A percentile compares a stretch with the other conserved stretches of the same genome.
Conservation (phyloP, 371 early-diverging fungal species). For the Fennellomyces sp. region DNA sequence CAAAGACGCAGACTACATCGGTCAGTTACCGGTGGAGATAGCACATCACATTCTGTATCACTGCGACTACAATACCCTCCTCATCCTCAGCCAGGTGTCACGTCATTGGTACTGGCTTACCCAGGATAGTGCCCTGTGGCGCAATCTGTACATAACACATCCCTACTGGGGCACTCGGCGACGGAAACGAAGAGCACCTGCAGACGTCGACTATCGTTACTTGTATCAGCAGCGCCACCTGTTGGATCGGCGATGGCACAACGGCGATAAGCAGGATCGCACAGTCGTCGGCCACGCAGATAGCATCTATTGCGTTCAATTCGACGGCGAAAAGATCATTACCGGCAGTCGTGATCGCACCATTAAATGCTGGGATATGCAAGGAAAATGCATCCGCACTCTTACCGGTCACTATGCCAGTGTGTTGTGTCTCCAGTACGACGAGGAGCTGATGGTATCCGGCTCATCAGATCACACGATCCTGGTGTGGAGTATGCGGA, state of each 20-base stretch:
- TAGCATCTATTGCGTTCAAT: slow-evolving; percentile 94
- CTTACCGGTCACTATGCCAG: slow-evolving; percentile 87
- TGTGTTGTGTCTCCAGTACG: slow-evolving; percentile 90
- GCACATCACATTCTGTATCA: slow-evolving; percentile 15
- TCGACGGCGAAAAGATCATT: slow-evolving; percentile 79
- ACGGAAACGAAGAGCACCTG: not conserved
- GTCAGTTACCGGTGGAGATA: slow-evolving; percentile 15
- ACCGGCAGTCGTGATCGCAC: slow-evolving; percentile 94
- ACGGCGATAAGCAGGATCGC: slow-evolving; percentile 35
- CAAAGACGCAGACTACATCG: slow-evolving; percentile 6
- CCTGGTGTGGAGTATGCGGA: slow-evolving; percentile 84
- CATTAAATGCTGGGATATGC: slow-evolving; percentile 70
- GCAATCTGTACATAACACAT: slow-evolving; percentile 15
- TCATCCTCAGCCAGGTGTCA: slow-evolving; percentile 15
- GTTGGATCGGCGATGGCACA: slow-evolving; percentile 35
- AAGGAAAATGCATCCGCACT: slow-evolving; percentile 69
- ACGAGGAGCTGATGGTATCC: slow-evolving; percentile 79
- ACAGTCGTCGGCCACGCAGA: slow-evolving; percentile 80
- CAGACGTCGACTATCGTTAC: slow-evolving; percentile 16
- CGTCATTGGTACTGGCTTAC: slow-evolving; percentile 14
- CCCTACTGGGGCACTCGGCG: slow-evolving; percentile 7
- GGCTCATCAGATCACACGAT: slow-evolving; percentile 92
- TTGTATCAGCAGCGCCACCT: slow-evolving; percentile 17
- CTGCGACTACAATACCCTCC: slow-evolving; percentile 17
- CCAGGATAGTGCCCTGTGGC: slow-evolving; percentile 21